phyloP scores from a whole-genome alignment of 140 eudicot genomes.

The Senecio squalidus region DNA sequence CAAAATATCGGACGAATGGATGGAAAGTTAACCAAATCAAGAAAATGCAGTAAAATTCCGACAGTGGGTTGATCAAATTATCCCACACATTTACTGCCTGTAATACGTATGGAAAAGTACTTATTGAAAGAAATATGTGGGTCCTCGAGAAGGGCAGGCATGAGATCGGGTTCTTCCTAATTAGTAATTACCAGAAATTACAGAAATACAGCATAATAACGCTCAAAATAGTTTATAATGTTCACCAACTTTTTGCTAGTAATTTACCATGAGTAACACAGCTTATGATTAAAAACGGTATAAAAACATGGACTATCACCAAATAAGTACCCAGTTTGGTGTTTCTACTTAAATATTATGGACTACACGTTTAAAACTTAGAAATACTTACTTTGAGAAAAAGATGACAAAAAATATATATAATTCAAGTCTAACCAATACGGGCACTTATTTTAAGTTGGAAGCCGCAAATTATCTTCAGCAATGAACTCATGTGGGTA shows the following conservation, averaged over 20 bases:
- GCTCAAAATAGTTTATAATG: constrained; percentile 18
- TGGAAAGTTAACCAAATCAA: not conserved
- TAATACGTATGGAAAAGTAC: too few relatives aligned
- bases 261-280: constrained; percentile 11
- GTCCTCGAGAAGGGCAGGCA: not conserved
- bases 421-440: constrained; percentile 1
- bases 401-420: constrained; percentile 5
- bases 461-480: not conserved
- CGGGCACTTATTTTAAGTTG: constrained; percentile 6
- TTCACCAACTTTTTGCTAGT: constrained; percentile 11
- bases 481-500: not conserved
- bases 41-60: too few relatives aligned
- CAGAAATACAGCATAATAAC: not conserved
- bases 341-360: constrained; percentile 4
- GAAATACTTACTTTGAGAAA: too few relatives aligned
- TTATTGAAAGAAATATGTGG: not conserved
- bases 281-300: constrained; percentile 17
- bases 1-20: not conserved
- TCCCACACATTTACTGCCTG: too few relatives aligned
- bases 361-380: not conserved
- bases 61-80: too few relatives aligned
- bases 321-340: constrained; percentile 2
- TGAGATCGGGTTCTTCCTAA: not conserved
- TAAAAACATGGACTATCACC: constrained; percentile 13
- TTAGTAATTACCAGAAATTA: not conserved